Base-by-base conservation (phyloP, 805 yeast genomes). In the Tetrapisispora taiwanensis region DNA sequence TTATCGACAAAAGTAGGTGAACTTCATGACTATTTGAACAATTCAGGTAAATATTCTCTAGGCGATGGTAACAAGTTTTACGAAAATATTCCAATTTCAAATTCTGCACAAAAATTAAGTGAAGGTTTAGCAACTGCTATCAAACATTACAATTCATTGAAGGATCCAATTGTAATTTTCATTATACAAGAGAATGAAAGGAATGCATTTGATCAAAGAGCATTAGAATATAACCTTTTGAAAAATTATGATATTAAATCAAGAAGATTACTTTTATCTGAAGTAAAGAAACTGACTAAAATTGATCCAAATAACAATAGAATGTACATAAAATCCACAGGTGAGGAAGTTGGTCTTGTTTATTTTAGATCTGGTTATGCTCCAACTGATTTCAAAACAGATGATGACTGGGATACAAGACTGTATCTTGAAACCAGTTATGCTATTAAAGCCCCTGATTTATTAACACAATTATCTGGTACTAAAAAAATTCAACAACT, bases 401-500 rank as follows among this genome's bases (percentile, higher is more conserved):
- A 77, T 19, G 63, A 60, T 20, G 78, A 85, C 30, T 92, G 98
- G 98, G 74, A 73, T 13, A 81, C 84, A 10, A 74, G 99, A 56
- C 68, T 76, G 22, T 56, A 68, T 19, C 69, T 92, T 44, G 99
- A 92, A 59, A 70, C 75, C 8, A 74, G 89, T 10, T 61, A 70
- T 42, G 95, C 97, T 1, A 81, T 92, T 48, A 89, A 92, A 62
- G 90, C 95, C 49, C 99, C 99, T 2, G 80, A 92, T 4, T 67
- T 90, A 27, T 67, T 86, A 47, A 86, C 95, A 1, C 99, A 92
- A 64, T 70, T 92, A 46, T 77, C 95, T 19, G 99, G 99, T 1
- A 79, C 95, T 17, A 92, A 92, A 58, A 92, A 92, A 63, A 74
- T 92, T 42, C 99, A 92, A 66, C 98, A 92, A 62, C 68, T 88